Evolutionary conservation across 1,284 basidiomycete genomes (phyloP), one percentile per base, ranked within the genome.

Genomic region (Megacollybia platyphylla): DNA sequence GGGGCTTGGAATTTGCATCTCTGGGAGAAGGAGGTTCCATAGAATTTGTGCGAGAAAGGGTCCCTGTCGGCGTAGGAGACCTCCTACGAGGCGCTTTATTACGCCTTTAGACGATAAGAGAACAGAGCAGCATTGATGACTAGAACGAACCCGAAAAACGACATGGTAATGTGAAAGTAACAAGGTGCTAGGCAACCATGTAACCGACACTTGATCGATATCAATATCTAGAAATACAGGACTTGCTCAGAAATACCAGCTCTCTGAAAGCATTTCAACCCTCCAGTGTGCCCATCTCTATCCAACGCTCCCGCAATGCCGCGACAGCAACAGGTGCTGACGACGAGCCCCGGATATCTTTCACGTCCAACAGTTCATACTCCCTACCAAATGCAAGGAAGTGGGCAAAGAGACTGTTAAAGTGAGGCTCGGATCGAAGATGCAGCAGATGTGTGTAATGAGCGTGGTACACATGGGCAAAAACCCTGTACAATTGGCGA

Each of bases 391-490:
- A 97, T 0, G 92, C 88, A 39, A 97, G 69, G 65, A 94, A 97
- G 63, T 97, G 93, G 0, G 93, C 93, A 56, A 97, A 97, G 29
- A 97, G 76, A n/a, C 87, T 90, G 63, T 97, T 97, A 67, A 97
- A 92, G 62, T 97, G 93, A 0, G 92, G 92, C 57, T 97, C 94
- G 38, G 88, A 83, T 44, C 88, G 89, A 17, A 98, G 76, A 59
- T 98, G 93, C 15, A 98, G 75, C 53, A 97, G 86, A 54, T 90
- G 82, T 15, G 75, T 69, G 60, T 93, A 98, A 59, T 98, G 94
- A 3, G 90, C 85, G 60, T 97, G 87, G 64, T 97, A 98, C 56
- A 98, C 82, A 64, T 98, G 94, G 1, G 94, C 93, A 62, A 97
- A 97, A 39, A 98, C 90, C 39, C 94, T 84, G 44, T 98, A 79